Conservation (phyloP, 768 basidiomycete genomes). For the Mycena vitilis region DNA sequence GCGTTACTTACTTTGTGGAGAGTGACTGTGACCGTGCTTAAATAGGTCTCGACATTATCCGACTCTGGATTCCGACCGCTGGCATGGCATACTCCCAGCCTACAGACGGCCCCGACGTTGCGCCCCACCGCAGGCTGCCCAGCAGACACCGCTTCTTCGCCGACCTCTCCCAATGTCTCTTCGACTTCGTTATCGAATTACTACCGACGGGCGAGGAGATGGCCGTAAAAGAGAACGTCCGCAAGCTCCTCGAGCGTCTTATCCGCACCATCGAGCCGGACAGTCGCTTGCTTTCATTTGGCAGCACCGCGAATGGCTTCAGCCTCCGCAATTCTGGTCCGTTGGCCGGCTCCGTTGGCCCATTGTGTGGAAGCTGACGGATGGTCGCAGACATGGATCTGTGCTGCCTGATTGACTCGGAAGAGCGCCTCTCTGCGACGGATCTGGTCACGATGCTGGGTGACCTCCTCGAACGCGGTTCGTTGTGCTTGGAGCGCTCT, state of each 20-base stretch:
- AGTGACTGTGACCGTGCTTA: constrained; percentile 13
- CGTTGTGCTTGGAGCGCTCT: constrained; percentile 42
- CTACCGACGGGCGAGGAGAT: constrained; percentile 92
- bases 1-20: not conserved
- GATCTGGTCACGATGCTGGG: constrained; percentile 96
- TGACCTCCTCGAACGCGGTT: constrained; percentile 92
- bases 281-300: constrained; percentile 91
- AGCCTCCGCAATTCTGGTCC: constrained; percentile 94
- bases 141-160: constrained; percentile 74
- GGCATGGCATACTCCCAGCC: constrained; percentile 33
- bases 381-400: constrained; percentile 90
- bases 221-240: constrained; percentile 94
- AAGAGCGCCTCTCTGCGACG: constrained; percentile 80
- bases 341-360: constrained; percentile 32
- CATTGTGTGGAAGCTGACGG: constrained; percentile 30
- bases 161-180: constrained; percentile 90
- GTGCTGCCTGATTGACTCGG: constrained; percentile 94
- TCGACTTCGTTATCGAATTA: constrained; percentile 93
- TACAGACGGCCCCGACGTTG: constrained; percentile 12
- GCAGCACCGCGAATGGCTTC: constrained; percentile 97
- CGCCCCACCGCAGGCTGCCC: constrained; percentile 52
- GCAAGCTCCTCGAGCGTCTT: constrained; percentile 93
- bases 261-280: constrained; percentile 95
- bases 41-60: constrained; percentile 2
- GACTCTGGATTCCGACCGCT: constrained; percentile 7